Base-by-base conservation (phyloP, 2,329 filamentous ascomycete genomes). In the Colletotrichum euphorbiae region DNA sequence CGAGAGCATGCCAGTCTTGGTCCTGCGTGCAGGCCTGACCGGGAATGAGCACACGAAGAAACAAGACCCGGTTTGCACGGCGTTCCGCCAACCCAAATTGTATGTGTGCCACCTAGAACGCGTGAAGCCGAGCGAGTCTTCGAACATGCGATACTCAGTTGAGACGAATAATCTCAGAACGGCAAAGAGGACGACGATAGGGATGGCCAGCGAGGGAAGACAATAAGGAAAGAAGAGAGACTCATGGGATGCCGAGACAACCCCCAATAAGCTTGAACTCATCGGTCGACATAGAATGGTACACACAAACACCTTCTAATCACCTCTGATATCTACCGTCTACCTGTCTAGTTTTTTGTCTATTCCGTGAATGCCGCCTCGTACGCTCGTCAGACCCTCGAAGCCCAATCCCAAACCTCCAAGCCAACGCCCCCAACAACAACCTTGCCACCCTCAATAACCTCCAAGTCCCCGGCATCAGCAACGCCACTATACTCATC, bases 401-500 rank as follows among this genome's bases (percentile, higher is more conserved):
- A 48, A 19, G 24, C 67, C 51, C 51, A 72, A 42, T 61, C 50
- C 83, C 83, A 85, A 11, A 80, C 71, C 74, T 85, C 83, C 72
- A 85, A 74, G 1, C 83, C 83, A 21, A 85, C 81, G 2, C 83
- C 83, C 2, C 77, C 82, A 2, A 84, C 75, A 60, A 84, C 74
- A 17, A 83, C 56, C 24, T 71, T 77, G 9, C 42, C 55, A 13
- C 17, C 38, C 17, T 40, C 55, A 28, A 85, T 71, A 28, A 81
- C 72, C 69, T 80, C 83, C 36, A 90, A 62, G 57, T 84, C 86
- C 3, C 86, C 87, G 1, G 87, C 80, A 69, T 90, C 89, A 21
- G 88, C 87, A 6, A 90, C 82, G n/a, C 85, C 83, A 69, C 87
- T 90, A 71, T 87, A 87, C 17, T 76, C 74, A 69, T 88, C 82